These are phyloP conservation scores for Aureobasidium zeae DNA, from an alignment of 2,329 filamentous ascomycete genomes.

Conservation along the genomic window DNA sequence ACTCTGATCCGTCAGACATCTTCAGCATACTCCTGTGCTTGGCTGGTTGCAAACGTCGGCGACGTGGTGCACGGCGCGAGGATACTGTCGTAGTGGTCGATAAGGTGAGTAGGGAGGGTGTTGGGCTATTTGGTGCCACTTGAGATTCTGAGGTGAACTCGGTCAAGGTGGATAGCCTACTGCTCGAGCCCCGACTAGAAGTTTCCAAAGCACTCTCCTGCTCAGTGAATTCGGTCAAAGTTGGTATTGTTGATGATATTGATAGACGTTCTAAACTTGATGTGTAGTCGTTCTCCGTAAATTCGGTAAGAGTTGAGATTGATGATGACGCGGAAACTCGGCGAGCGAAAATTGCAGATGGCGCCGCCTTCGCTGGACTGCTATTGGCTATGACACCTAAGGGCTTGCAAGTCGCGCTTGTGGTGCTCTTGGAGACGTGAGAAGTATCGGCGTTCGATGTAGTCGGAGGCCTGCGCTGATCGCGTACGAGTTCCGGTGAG, in stretches of 20 bases:
- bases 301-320: background rate
- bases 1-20: background rate
- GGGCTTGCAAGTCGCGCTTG: too few species aligned
- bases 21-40: background rate
- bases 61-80: too few species aligned
- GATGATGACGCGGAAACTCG: background rate
- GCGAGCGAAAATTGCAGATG: background rate
- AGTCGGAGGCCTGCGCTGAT: background rate
- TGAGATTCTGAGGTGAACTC: background rate
- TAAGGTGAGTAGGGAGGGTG: background rate
- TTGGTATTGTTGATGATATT: background rate
- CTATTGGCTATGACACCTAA: too few species aligned
- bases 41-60: too few species aligned
- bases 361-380: too few species aligned
- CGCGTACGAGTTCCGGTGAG: background rate
- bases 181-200: background rate
- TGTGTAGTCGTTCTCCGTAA: background rate
- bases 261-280: background rate
- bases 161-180: background rate
- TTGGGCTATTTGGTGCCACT: background rate
- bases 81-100: background rate
- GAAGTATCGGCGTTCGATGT: background rate
- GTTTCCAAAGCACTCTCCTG: background rate
- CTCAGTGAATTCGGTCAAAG: background rate
- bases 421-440: background rate